These are phyloP conservation scores for Kitagawia praeruptora DNA, from an alignment of 129 eudicot species.

Conservation along the genomic window DNA sequence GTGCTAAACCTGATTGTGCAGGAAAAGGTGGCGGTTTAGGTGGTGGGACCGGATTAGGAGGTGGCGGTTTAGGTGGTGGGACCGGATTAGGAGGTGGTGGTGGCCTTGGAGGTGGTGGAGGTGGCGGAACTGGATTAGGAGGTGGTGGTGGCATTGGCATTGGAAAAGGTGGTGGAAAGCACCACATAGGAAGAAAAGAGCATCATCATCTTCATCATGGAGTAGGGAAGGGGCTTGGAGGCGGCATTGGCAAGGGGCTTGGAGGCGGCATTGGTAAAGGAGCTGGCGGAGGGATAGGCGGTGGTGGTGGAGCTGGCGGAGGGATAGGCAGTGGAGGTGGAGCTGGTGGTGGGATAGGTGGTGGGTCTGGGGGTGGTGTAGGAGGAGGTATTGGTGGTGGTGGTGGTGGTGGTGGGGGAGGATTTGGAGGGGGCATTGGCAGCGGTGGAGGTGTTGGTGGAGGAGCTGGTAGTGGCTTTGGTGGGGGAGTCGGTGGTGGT, in stretches of 20 bases:
- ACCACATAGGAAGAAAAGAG: slow-evolving; percentile 12
- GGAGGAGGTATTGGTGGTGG: slow-evolving; percentile 10
- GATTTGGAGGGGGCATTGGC: not conserved
- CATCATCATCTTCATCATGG: slow-evolving; percentile 13
- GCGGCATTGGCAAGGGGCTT: slow-evolving; percentile 13
- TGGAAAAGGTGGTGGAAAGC: slow-evolving; percentile 18
- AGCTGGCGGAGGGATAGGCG: slow-evolving; percentile 13
- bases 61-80: slow-evolving; percentile 20
- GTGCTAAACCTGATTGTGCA: slow-evolving; percentile 40
- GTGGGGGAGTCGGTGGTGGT: slow-evolving; percentile 15
- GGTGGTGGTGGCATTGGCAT: slow-evolving; percentile 24
- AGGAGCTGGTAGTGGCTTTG: slow-evolving; percentile 20
- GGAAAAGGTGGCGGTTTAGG: slow-evolving; percentile 34
- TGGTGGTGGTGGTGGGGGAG: slow-evolving; percentile 11
- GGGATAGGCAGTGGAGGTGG: slow-evolving; percentile 26
- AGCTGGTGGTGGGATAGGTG: slow-evolving; percentile 19
- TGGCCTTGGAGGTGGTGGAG: slow-evolving; percentile 22
- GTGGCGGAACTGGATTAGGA: slow-evolving; percentile 10
- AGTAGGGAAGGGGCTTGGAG: slow-evolving; percentile 20
- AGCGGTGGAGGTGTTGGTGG: slow-evolving; percentile 19
- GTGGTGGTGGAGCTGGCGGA: slow-evolving; percentile 21
- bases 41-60: slow-evolving; percentile 16
- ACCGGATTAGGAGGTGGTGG: slow-evolving; percentile 17
- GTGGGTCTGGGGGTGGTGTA: slow-evolving; percentile 14
- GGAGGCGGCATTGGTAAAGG: slow-evolving; percentile 17